Evolutionary conservation across 2,329 filamentous ascomycete species (phyloP).

Genomic region (Boeremia lycopersici): DNA sequence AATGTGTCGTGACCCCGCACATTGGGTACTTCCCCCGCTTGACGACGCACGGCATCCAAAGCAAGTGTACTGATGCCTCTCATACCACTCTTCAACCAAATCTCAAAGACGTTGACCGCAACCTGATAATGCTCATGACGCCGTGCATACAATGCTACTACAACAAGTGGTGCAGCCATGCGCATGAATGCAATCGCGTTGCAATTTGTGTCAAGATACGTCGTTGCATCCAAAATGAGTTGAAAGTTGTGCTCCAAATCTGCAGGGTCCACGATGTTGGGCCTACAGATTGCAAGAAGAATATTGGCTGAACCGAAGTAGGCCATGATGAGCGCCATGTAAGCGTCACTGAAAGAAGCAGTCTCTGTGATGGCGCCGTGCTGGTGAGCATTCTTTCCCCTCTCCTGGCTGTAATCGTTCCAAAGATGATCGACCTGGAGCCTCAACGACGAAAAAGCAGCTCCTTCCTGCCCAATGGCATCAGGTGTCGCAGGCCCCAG

Average conservation of each 20-base stretch:
- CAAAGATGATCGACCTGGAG: not conserved
- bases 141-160: constrained; percentile 35
- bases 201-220: constrained; percentile 23
- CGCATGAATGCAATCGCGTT: constrained; percentile 41
- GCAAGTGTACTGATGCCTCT: constrained; percentile 37
- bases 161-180: constrained; percentile 37
- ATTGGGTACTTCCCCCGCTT: not conserved
- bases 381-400: not conserved
- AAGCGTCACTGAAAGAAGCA: not conserved
- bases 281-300: not conserved
- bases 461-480: not conserved
- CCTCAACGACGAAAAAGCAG: not conserved
- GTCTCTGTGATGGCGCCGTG: not conserved
- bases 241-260: not conserved
- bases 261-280: not conserved
- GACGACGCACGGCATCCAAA: constrained; percentile 14
- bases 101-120: constrained; percentile 27
- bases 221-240: constrained; percentile 30
- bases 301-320: constrained; percentile 6
- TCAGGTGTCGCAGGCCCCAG: constrained; percentile 6
- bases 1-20: not conserved
- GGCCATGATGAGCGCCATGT: not conserved
- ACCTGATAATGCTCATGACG: constrained; percentile 17
- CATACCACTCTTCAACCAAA: constrained; percentile 32
- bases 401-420: not conserved